Evolutionary conservation across 106 monocot genomes (phyloP).

Genomic region (Acorus calamus): DNA sequence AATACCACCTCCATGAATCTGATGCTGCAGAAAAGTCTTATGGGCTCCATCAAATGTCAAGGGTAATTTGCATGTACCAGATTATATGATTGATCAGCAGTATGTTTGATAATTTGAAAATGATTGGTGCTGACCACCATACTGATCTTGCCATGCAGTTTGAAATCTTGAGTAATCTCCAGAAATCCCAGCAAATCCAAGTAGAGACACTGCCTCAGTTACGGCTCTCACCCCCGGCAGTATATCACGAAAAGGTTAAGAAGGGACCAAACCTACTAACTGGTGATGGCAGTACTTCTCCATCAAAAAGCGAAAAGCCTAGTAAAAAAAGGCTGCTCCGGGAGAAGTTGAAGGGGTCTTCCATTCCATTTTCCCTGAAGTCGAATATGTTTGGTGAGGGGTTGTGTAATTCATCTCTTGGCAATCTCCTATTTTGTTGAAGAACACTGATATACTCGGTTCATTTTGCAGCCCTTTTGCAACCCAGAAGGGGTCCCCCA

Average conservation of each 20-base stretch:
- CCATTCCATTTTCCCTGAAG: constrained; percentile 35
- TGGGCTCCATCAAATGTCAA: constrained; percentile 50
- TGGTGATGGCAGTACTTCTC: constrained; percentile 22
- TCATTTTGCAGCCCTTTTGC: not conserved
- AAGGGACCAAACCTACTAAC: constrained; percentile 23
- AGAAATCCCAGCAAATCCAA: constrained; percentile 43
- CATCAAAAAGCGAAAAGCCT: constrained; percentile 34
- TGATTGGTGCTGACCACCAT: not conserved
- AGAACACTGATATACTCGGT: not conserved
- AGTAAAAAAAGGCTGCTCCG: constrained; percentile 41
- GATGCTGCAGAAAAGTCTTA: constrained; percentile 57
- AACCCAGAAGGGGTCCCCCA: too few species aligned
- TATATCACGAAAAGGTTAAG: constrained; percentile 84
- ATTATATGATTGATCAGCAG: not conserved
- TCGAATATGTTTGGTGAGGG: constrained; percentile 55
- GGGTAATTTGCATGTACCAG: constrained; percentile 25
- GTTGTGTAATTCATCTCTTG: not conserved
- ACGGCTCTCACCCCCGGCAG: constrained; percentile 75
- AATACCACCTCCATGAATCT: constrained; percentile 42
- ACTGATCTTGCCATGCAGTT: constrained; percentile 40
- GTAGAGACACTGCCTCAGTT: constrained; percentile 52
- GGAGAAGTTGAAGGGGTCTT: constrained; percentile 43
- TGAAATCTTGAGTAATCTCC: constrained; percentile 77
- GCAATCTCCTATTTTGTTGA: not conserved
- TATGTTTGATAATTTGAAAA: not conserved